Evolutionary conservation across 768 basidiomycete species (phyloP).

Genomic region (Coprinopsis cinerea): DNA sequence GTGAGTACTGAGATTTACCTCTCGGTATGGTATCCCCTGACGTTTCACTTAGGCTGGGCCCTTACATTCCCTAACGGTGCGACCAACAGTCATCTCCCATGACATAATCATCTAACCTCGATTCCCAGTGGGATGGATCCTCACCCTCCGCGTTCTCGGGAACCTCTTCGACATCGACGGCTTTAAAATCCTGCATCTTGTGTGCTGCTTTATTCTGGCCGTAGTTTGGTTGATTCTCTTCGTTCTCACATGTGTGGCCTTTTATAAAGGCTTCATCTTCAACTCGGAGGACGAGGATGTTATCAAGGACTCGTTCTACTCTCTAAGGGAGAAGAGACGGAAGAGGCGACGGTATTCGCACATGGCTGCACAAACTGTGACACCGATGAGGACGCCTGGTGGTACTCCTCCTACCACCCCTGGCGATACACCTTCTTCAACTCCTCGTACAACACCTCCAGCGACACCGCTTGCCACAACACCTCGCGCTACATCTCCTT

Average conservation of each 20-base stretch:
- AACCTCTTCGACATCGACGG: constrained; percentile 35
- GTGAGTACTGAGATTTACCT: constrained; percentile 26
- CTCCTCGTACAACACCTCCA: too few relatives aligned
- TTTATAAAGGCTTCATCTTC: constrained; percentile 39
- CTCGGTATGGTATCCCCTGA: neutral
- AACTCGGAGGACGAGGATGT: constrained; percentile 36
- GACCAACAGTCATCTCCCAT: neutral
- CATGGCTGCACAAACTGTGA: too few relatives aligned
- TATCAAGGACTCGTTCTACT: constrained; percentile 36
- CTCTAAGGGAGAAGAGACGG: too few relatives aligned
- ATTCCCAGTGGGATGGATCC: constrained; percentile 38
- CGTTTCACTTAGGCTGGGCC: constrained; percentile 31
- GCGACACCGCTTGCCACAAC: too few relatives aligned
- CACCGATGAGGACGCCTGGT: too few relatives aligned
- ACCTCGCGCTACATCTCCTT: too few relatives aligned
- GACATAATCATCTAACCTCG: neutral
- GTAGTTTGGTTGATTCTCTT: constrained; percentile 36
- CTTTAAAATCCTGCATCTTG: constrained; percentile 32
- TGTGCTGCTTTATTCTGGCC: constrained; percentile 36
- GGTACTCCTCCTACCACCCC: too few relatives aligned
- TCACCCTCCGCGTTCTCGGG: constrained; percentile 33
- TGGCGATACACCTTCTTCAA: too few relatives aligned
- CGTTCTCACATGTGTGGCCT: constrained; percentile 33
- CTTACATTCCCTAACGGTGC: constrained; percentile 40
- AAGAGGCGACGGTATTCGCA: too few relatives aligned